Percentiles rank a stretch among this genome's conserved stretches.
phyloP scores from a whole-genome alignment of 192 early-diverging fungal species.

The Podochytrium sp. region DNA sequence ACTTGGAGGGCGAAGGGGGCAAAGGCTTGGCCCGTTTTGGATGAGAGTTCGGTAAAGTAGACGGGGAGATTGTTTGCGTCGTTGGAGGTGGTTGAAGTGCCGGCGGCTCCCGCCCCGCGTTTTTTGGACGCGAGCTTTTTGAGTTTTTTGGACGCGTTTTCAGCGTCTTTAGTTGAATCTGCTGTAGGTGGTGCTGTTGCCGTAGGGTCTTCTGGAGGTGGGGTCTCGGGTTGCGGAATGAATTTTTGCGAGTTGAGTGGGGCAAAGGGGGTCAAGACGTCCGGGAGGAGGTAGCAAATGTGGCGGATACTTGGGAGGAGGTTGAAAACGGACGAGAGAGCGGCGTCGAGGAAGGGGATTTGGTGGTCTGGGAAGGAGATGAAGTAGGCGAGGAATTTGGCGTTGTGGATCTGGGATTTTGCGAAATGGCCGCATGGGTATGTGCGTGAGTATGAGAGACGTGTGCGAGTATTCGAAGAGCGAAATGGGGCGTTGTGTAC shows the following conservation, averaged over 20 bases:
- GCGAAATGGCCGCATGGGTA: not conserved
- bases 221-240: conserved; percentile 5
- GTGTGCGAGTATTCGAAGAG: conserved; percentile 2
- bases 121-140: conserved; percentile 14
- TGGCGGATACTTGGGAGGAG: conserved; percentile 37
- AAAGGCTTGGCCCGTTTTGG: conserved; percentile 23
- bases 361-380: conserved; percentile 35
- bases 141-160: not conserved
- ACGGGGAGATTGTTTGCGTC: conserved; percentile 18
- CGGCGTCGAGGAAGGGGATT: conserved; percentile 38
- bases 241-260: conserved; percentile 43
- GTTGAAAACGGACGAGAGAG: conserved; percentile 35
- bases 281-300: conserved; percentile 54
- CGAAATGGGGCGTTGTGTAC: conserved; percentile 10
- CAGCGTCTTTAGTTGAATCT: not conserved
- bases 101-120: not conserved
- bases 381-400: conserved; percentile 53
- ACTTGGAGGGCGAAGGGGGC: conserved; percentile 41
- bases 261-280: conserved; percentile 43
- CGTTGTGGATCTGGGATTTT: conserved; percentile 44
- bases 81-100: not conserved
- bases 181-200: not conserved
- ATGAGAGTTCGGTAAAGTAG: conserved; percentile 46
- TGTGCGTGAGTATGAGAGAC: not conserved
- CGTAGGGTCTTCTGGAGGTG: not conserved